These are phyloP conservation scores for Eutrema heterophyllum DNA, from an alignment of 345 rosid genomes.

Conservation along the genomic window DNA sequence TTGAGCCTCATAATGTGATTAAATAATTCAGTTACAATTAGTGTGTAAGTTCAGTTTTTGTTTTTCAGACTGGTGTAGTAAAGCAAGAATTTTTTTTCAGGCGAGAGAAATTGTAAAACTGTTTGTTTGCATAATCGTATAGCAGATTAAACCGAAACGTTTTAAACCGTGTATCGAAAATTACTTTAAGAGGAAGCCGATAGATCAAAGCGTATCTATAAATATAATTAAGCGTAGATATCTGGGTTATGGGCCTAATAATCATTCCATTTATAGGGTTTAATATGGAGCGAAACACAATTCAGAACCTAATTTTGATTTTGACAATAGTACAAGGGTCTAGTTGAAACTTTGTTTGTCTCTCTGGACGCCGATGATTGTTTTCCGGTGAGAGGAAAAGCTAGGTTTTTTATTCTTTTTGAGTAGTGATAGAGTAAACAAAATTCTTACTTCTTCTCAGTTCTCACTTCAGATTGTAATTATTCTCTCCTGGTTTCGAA, in stretches of 20 bases:
- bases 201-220: too few relatives aligned
- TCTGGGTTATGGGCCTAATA: background rate
- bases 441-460: background rate
- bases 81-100: background rate
- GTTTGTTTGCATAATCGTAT: background rate
- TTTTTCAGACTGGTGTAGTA: background rate
- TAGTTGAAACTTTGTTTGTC: background rate
- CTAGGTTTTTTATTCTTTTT: background rate
- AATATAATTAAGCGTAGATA: background rate
- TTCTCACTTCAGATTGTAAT: background rate
- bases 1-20: slow-evolving; percentile 14
- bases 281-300: background rate
- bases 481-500: background rate
- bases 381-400: slow-evolving; percentile 15
- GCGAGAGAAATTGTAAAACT: slow-evolving; percentile 4
- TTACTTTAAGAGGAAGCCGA: background rate
- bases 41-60: background rate
- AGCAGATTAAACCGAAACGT: background rate
- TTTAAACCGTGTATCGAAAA: background rate
- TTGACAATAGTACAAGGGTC: background rate
- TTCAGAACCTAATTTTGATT: background rate
- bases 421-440: background rate
- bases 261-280: background rate
- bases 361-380: background rate
- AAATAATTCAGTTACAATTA: slow-evolving; percentile 12